Percentiles rank a stretch among this genome's conserved stretches.
These are phyloP conservation scores for Phytopythium kandeliae DNA, from an alignment of 352 stramenopile genomes.

Conservation along the genomic window DNA sequence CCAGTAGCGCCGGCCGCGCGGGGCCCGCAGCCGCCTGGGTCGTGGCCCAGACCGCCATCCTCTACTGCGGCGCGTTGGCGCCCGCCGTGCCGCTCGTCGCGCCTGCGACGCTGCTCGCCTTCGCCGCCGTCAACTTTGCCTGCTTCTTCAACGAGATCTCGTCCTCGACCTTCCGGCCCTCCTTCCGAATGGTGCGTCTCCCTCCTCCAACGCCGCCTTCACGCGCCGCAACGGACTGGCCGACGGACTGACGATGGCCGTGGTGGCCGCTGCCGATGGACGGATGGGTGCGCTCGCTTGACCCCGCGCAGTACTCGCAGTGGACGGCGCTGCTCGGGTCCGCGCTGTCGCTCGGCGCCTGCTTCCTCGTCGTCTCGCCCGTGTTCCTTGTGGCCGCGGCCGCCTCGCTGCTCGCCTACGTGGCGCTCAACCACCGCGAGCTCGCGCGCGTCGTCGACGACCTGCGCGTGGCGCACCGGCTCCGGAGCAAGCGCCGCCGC, in stretches of 20 bases:
- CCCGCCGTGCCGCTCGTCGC: conserved; percentile 34
- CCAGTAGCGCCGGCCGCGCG: neutral
- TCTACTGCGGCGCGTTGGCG: conserved; percentile 33
- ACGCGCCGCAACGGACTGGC: too few relatives aligned
- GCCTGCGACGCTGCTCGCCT: conserved; percentile 38
- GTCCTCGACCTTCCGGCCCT: conserved; percentile 25
- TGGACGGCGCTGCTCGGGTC: conserved; percentile 43
- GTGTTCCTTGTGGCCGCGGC: conserved; percentile 24
- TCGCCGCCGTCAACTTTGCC: conserved; percentile 43
- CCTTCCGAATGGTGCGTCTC: conserved; percentile 35
- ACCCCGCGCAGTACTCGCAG: conserved; percentile 30
- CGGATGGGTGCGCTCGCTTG: too few relatives aligned
- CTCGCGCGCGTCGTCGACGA: conserved; percentile 18
- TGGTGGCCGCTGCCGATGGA: too few relatives aligned
- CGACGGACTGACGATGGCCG: too few relatives aligned
- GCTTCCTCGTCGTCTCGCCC: conserved; percentile 43
- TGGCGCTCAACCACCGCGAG: conserved; percentile 21
- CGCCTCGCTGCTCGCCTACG: conserved; percentile 15
- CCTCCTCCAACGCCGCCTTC: neutral
- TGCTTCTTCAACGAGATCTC: conserved; percentile 52
- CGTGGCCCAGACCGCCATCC: conserved; percentile 21
- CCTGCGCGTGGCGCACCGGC: conserved; percentile 12
- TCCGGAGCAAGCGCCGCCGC: neutral
- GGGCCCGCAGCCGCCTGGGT: conserved; percentile 14
- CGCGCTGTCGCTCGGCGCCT: conserved; percentile 27